phyloP scores from a whole-genome alignment of 1,139 yeast genomes.

The Candida sanyaensis region DNA sequence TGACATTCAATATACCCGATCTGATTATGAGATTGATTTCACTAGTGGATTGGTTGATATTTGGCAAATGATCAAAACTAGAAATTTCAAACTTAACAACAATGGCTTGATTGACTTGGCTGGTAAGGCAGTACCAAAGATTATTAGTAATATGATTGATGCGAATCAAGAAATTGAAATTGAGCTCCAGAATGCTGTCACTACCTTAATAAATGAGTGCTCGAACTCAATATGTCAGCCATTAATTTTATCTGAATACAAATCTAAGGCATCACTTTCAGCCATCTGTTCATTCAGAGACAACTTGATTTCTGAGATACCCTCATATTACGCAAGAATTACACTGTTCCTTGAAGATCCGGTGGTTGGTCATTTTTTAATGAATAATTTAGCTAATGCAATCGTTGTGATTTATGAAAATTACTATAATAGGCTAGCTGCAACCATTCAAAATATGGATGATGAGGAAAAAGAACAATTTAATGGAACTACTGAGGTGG shows the following conservation, averaged over 20 bases:
- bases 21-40: conserved; percentile 78
- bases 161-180: conserved; percentile 77
- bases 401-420: conserved; percentile 34
- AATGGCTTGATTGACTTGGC: conserved; percentile 61
- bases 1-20: conserved; percentile 75
- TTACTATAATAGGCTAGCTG: conserved; percentile 24
- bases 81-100: conserved; percentile 33
- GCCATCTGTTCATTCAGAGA: conserved; percentile 41
- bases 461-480: conserved; percentile 18
- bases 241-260: conserved; percentile 22
- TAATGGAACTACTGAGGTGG: conserved; percentile 57
- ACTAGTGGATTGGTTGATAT: conserved; percentile 67
- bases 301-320: conserved; percentile 53
- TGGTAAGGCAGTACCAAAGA: conserved; percentile 73
- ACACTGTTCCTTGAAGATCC: conserved; percentile 45
- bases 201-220: conserved; percentile 53
- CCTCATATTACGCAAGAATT: conserved; percentile 56
- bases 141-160: conserved; percentile 84
- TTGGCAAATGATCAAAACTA: conserved; percentile 45
- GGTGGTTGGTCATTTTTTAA: conserved; percentile 31
- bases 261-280: conserved; percentile 19
- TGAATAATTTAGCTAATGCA: conserved; percentile 33
- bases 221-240: conserved; percentile 38
- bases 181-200: conserved; percentile 71
- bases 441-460: conserved; percentile 14